Evolutionary conservation across 2,329 filamentous ascomycete species (phyloP), one percentile per base, ranked within the genome.

Genomic region (Onygenales sp.): DNA sequence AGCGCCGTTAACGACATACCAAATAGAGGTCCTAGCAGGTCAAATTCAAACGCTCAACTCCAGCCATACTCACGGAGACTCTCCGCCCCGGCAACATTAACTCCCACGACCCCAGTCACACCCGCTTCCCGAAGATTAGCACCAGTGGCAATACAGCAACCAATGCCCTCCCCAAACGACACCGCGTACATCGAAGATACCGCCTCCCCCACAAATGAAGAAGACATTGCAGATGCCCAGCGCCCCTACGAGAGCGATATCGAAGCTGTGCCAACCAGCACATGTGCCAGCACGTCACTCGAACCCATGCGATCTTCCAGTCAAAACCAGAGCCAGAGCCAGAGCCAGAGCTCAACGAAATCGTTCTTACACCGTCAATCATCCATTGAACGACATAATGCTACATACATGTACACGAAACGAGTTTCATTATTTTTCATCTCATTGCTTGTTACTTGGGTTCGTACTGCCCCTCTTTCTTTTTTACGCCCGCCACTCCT

Each of bases 361-460:
- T 9, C 34, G 3, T 52, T 52, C 2, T 59, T 58, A n/a, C 60
- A 55, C 13, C 59, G 56, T n/a, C 49, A 55, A 10, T 49, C 48
- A 14, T 52, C 54, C 4, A 52, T 62, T 2, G 69, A 71, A 45
- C 59, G 63, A 13, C 70, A 63, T 56, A 63, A 64, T 7, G 70
- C 71, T 31, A 63, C 70, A 11, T 67, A 67, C 60, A 63, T 67
- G 13, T 71, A 71, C 58, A 65, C 66, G 48, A 68, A 71, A 53
- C 69, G 68, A 56, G 66, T 69, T 4, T 62, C 70, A 57, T 55
- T 74, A 39, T 69, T 72, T 62, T 68, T 70, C 53, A 54, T 72
- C 43, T 70, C 72, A 6, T 57, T 75, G 45, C 59, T 73, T 17
- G 61, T 76, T 50, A 70, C 73, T 55, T 71, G 74, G 65, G 65